Percentiles rank a stretch among this genome's conserved stretches.
Evolutionary conservation across 2,329 filamentous ascomycete species (phyloP).

Genomic region (Colletotrichum lini): DNA sequence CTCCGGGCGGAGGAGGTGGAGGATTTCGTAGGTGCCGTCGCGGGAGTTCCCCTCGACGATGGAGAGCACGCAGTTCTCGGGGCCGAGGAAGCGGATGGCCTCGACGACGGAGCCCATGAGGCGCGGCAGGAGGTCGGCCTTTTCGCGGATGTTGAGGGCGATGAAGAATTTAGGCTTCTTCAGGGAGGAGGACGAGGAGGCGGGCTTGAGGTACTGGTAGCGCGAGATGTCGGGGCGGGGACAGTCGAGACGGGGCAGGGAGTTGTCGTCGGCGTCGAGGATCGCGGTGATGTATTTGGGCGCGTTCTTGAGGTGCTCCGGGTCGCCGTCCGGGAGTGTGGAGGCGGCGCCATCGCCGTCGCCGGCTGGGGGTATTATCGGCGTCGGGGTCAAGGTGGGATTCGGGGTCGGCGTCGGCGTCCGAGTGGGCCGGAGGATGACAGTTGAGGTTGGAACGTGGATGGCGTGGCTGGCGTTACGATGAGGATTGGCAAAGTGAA

Average conservation of each 20-base stretch:
- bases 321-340: constrained; percentile 23
- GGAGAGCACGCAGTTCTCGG: constrained; percentile 65
- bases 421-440: background rate
- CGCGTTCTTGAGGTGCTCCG: constrained; percentile 22
- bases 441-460: background rate
- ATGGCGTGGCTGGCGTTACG: background rate
- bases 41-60: constrained; percentile 69
- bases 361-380: background rate
- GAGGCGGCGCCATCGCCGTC: background rate
- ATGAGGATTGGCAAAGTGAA: background rate
- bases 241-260: constrained; percentile 48
- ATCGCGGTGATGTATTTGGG: constrained; percentile 49
- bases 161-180: constrained; percentile 61
- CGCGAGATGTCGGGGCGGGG: constrained; percentile 44
- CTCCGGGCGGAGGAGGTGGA: constrained; percentile 56
- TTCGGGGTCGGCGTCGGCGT: background rate
- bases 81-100: constrained; percentile 64
- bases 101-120: constrained; percentile 68
- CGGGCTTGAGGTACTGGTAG: constrained; percentile 44
- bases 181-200: background rate
- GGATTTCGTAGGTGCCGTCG: constrained; percentile 68
- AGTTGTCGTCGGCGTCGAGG: constrained; percentile 46
- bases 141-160: constrained; percentile 66
- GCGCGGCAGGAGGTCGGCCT: constrained; percentile 61
- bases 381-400: constrained; percentile 1